A percentile compares a stretch with the other conserved stretches of the same genome.
Conservation (phyloP, 441 rosid species). For the Theobroma grandiflorum region DNA sequence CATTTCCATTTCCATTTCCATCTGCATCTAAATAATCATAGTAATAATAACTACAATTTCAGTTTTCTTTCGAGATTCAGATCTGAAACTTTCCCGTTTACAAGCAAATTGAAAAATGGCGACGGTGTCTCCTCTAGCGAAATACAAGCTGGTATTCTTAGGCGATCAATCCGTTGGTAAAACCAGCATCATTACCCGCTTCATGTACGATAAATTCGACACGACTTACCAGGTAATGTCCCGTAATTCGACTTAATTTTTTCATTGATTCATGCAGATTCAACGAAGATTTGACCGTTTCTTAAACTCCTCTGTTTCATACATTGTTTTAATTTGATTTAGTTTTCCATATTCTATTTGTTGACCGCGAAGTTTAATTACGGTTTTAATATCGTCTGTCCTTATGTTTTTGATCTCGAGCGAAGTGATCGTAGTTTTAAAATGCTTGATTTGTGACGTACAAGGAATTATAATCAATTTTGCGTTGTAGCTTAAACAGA, state of each 20-base stretch:
- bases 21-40: background rate
- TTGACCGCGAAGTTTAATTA: background rate
- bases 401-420: background rate
- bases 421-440: background rate
- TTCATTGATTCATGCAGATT: background rate
- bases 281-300: background rate
- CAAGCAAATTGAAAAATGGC: constrained; percentile 51
- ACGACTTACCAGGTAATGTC: constrained; percentile 75
- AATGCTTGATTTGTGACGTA: constrained; percentile 5
- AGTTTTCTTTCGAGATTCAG: constrained; percentile 26
- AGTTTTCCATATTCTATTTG: background rate
- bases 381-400: background rate
- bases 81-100: constrained; percentile 24
- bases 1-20: background rate
- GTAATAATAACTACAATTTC: background rate
- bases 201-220: constrained; percentile 95
- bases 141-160: constrained; percentile 85
- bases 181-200: constrained; percentile 91
- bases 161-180: constrained; percentile 95
- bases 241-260: background rate
- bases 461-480: background rate
- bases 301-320: background rate
- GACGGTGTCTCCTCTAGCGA: constrained; percentile 87
- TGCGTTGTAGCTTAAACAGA: background rate
- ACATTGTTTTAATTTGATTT: background rate